Evolutionary conservation across 345 rosid genomes (phyloP).

Genomic region (Ceriops decandra): DNA sequence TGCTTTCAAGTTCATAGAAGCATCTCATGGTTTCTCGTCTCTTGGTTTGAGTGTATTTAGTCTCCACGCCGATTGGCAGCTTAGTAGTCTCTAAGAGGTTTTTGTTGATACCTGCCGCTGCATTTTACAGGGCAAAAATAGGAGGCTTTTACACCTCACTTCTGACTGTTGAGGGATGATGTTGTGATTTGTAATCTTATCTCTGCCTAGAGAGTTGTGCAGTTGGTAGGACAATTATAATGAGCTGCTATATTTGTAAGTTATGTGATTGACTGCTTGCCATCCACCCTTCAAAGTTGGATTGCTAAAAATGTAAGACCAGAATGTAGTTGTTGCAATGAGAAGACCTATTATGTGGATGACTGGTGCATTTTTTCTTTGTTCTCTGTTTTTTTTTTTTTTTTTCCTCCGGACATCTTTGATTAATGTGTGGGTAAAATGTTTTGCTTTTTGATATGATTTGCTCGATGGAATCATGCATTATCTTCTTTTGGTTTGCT

Average conservation of each 20-base stretch:
- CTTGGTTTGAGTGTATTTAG: slow-evolving; percentile 13
- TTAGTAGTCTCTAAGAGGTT: slow-evolving; percentile 22
- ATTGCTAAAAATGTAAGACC: slow-evolving; percentile 23
- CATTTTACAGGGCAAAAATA: slow-evolving; percentile 44
- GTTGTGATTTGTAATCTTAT: slow-evolving; percentile 29
- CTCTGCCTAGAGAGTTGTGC: slow-evolving; percentile 23
- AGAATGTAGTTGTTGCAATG: slow-evolving; percentile 29
- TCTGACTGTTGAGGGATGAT: slow-evolving; percentile 30
- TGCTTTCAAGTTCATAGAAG: slow-evolving; percentile 14
- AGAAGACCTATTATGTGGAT: slow-evolving; percentile 21
- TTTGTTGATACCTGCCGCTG: slow-evolving; percentile 39
- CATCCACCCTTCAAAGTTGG: slow-evolving; percentile 24
- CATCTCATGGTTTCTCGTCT: background rate
- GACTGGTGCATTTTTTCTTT: slow-evolving; percentile 22
- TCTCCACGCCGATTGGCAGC: slow-evolving; percentile 14
- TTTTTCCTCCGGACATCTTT: background rate
- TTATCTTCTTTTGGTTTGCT: background rate
- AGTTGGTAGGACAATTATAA: slow-evolving; percentile 8
- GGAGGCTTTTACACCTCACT: slow-evolving; percentile 34
- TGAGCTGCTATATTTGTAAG: slow-evolving; percentile 20
- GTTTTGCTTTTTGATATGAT: background rate
- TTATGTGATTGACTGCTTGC: slow-evolving; percentile 19
- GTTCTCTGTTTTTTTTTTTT: background rate
- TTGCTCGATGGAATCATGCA: background rate
- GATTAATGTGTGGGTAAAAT: slow-evolving; percentile 15